Conservation (phyloP, 2,329 filamentous ascomycete genomes). For the Clonostachys sp. region DNA sequence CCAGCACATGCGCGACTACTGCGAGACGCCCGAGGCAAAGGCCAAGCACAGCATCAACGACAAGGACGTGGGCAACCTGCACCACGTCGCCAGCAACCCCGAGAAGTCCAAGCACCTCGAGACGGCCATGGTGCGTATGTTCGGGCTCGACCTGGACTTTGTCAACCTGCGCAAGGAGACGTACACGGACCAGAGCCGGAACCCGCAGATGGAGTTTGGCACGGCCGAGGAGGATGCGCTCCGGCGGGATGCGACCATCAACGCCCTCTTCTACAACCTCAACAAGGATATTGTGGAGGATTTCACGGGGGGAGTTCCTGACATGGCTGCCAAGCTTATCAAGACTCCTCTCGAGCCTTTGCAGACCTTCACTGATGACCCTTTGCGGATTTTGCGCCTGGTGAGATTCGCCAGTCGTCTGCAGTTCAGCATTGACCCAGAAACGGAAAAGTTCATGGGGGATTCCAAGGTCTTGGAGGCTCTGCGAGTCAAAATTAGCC, state of each 20-base stretch:
- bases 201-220: conserved; percentile 90
- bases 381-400: conserved; percentile 77
- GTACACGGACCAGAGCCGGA: conserved; percentile 83
- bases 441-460: conserved; percentile 69
- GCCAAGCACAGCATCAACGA: conserved; percentile 54
- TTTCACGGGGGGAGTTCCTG: conserved; percentile 72
- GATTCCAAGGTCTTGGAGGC: conserved; percentile 73
- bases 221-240: conserved; percentile 86
- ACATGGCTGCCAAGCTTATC: conserved; percentile 70
- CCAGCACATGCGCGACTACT: conserved; percentile 63
- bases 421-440: conserved; percentile 69
- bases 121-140: conserved; percentile 80
- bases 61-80: conserved; percentile 66
- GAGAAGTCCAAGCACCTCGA: conserved; percentile 96
- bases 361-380: conserved; percentile 93
- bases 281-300: conserved; percentile 78
- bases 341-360: conserved; percentile 82
- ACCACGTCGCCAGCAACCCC: conserved; percentile 88
- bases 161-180: conserved; percentile 93
- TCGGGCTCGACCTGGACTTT: conserved; percentile 86
- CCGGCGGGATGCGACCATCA: conserved; percentile 87
- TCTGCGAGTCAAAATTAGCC: conserved; percentile 83
- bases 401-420: conserved; percentile 88
- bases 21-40: conserved; percentile 53
- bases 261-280: conserved; percentile 94